Percentiles rank a stretch among this genome's conserved stretches.
phyloP scores from a whole-genome alignment of 805 yeast genomes.

The Cyberlindnera maritima region DNA sequence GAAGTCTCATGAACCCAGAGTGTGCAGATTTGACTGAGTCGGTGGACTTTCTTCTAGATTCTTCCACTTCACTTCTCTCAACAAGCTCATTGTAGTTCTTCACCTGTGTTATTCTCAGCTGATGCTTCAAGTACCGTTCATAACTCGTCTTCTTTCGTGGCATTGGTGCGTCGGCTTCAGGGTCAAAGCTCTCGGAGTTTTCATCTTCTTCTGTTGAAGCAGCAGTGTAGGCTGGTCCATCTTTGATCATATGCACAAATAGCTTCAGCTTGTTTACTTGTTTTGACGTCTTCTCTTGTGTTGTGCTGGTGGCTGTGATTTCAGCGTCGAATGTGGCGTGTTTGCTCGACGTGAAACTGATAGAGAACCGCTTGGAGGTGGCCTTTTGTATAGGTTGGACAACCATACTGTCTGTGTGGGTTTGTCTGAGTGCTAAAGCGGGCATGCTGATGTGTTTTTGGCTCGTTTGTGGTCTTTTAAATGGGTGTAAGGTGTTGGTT shows the following conservation, averaged over 20 bases:
- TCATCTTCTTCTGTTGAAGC: neutral
- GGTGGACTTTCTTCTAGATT: neutral
- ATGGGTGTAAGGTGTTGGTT: neutral
- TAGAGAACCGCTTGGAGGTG: slow-evolving; percentile 3
- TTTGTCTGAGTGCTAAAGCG: neutral
- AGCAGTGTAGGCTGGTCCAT: slow-evolving; percentile 13
- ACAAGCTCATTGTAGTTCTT: slow-evolving; percentile 8
- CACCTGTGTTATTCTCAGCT: slow-evolving; percentile 20
- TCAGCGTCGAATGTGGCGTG: slow-evolving; percentile 1
- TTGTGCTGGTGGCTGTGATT: neutral
- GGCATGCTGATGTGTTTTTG: neutral
- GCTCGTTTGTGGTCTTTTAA: too few species aligned
- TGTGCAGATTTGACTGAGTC: neutral
- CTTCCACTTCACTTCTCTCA: neutral
- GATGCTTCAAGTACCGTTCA: slow-evolving; percentile 19
- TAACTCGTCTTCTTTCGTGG: slow-evolving; percentile 19
- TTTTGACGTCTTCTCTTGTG: neutral
- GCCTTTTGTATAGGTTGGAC: neutral
- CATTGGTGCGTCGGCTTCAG: slow-evolving; percentile 16
- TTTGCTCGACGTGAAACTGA: neutral
- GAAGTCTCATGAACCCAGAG: slow-evolving; percentile 1
- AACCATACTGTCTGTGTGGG: neutral
- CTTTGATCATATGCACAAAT: slow-evolving; percentile 60
- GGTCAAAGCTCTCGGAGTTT: slow-evolving; percentile 1
- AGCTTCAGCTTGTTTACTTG: slow-evolving; percentile 50